Evolutionary conservation across 2,329 filamentous ascomycete genomes (phyloP).

Genomic region (Botryotinia narcissicola): DNA sequence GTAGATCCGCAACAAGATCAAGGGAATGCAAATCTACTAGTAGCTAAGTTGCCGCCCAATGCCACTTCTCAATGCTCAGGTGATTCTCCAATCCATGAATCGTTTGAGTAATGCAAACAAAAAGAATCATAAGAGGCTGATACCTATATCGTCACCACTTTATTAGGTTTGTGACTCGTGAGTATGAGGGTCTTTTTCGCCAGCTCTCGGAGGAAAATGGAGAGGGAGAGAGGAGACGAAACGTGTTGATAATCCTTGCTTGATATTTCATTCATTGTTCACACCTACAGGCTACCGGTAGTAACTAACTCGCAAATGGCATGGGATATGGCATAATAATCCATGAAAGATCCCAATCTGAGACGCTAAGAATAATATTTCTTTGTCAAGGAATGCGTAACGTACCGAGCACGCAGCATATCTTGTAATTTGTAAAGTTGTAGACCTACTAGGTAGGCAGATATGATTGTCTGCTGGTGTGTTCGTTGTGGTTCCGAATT

Average conservation of each 20-base stretch:
- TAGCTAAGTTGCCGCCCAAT: neutral
- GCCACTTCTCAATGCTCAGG: neutral
- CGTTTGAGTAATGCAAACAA: conserved; percentile 1
- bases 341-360: neutral
- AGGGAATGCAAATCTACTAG: neutral
- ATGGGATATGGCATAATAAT: neutral
- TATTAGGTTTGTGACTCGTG: neutral
- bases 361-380: neutral
- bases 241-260: neutral
- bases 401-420: neutral
- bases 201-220: neutral
- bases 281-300: neutral
- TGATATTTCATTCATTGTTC: conserved; percentile 2
- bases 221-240: neutral
- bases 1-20: neutral
- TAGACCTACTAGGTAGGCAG: too few relatives aligned
- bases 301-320: neutral
- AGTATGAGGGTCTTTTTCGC: neutral
- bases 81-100: neutral
- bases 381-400: conserved; percentile 15
- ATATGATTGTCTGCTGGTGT: too few relatives aligned
- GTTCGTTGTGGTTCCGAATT: neutral
- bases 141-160: neutral
- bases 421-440: neutral
- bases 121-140: neutral